Percentiles rank a stretch among this genome's conserved stretches.
These are phyloP conservation scores for Melastoma malabathricum DNA, from an alignment of 345 rosid genomes.

Conservation along the genomic window DNA sequence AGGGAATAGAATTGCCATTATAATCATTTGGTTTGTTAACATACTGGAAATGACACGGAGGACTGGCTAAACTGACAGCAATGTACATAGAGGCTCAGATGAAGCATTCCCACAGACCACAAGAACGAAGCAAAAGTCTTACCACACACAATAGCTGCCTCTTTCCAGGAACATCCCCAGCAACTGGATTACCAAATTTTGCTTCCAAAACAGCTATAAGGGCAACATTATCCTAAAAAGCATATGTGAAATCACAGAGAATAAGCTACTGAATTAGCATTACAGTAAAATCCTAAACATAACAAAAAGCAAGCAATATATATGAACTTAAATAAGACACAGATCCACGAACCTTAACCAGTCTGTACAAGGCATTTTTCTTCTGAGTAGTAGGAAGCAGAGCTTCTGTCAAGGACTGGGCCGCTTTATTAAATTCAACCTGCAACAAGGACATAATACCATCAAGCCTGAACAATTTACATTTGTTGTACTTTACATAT, in stretches of 20 bases:
- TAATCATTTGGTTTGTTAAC: too few species aligned
- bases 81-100: too few species aligned
- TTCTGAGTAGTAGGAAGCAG: conserved; percentile 30
- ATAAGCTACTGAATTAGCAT: not conserved
- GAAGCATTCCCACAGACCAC: not conserved
- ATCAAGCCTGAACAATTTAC: too few species aligned
- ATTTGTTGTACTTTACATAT: too few species aligned
- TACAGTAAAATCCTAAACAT: not conserved
- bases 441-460: conserved; percentile 8
- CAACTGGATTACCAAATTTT: conserved; percentile 69
- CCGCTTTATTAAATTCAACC: conserved; percentile 43
- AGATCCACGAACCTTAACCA: conserved; percentile 27
- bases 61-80: too few species aligned
- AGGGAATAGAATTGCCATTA: too few species aligned
- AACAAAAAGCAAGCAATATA: not conserved
- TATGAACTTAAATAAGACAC: not conserved
- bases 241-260: not conserved
- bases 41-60: too few species aligned
- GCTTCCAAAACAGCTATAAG: conserved; percentile 89
- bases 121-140: conserved; percentile 14
- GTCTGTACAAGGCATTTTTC: conserved; percentile 24
- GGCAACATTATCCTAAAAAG: conserved; percentile 79
- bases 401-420: conserved; percentile 32
- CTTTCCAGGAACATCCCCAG: conserved; percentile 70
- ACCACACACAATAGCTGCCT: conserved; percentile 97